Evolutionary conservation across 2,329 filamentous ascomycete genomes (phyloP), one percentile per base, ranked within the genome.

Genomic region (Myriangium duriaei): DNA sequence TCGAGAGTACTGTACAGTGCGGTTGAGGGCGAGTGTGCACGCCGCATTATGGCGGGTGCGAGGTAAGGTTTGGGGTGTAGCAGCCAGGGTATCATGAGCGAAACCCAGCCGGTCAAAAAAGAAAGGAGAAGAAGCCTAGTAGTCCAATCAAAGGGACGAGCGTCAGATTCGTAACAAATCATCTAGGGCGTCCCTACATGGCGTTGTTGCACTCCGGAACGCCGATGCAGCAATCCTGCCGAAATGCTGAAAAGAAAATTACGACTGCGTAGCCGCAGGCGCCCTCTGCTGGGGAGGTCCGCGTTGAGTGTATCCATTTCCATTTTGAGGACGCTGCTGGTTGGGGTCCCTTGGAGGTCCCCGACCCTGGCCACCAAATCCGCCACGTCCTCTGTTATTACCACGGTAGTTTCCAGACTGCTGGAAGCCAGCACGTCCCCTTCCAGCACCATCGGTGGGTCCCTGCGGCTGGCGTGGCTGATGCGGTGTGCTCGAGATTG

Each of bases 401-500:
- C 52, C 49, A 17, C 47, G 45, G 51, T 55, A 28, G 52, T 47
- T 34, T 54, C 57, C 18, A 49, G 53, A 31, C 51, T 54, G 42
- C 53, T 56, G 41, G 19, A 39, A 39, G 5, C 36, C 36, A 50
- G 49, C 42, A 55, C 44, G 45, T 56, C 55, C 28, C 47, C 48
- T 30, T 26, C 21, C 21, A 52, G 32, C 54, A 32, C 50, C 56
- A 31, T 54, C 55, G 40, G 56, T 53, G 41, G 56, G 55, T 16
- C 50, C 41, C 34, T 53, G 45, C 28, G 49, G 49, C 15, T 48
- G 42, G 34, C 48, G 44, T 30, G 45, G 49, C 37, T 51, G 59
- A 31, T 51, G 50, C 9, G 61, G 59, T 15, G 69, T 60, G 55
- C 69, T 75, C 39, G 73, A 69, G 45, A 79, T 73, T 3, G 91